Base-by-base conservation (phyloP, 805 yeast species). In the Metschnikowia arizonensis region DNA sequence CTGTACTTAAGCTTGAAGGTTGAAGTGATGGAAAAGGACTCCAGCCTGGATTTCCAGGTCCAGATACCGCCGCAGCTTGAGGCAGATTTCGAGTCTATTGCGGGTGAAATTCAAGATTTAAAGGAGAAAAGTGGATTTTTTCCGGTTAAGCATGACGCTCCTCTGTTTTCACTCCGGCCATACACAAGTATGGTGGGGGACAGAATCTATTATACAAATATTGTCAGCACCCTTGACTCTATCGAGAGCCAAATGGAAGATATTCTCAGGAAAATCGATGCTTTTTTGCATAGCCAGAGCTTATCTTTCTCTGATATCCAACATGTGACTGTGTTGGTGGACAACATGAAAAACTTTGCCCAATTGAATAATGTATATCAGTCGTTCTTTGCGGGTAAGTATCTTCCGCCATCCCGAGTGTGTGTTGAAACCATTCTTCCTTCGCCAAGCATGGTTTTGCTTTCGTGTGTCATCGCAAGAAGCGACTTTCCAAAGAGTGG, bases 361-460 rank as follows among this genome's bases (percentile, higher is more conserved):
- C 60, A 53, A 8, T 76, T 90, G 10, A 93, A 93, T 58, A 42
- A 59, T 1, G 68, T 80, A 0, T 93, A 93, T 61, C 69, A 69
- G 19, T 48, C 61, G 1, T 74, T 69, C 48, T 90, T 89, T 61
- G 60, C 63, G 3, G 59, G 72, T 1, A 81, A 84, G 3, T 69
- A 79, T 30, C 60, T 71, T 15, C 98, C 98, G 1, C 98, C 99
- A 0, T 81, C 97, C 1, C 74, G 99, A 50, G 80, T 88, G 1
- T 90, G 98, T 63, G 78, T 93, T 3, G 83, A 85, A 44, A 76
- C 95, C 0, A 52, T 54, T 1, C 58, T 82, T 2, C 74, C 81
- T 1, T 40, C 51, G 1, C 60, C 63, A 0, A 40, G 45, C 18
- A 56, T 61, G 5, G 58, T 83, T 5, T 85, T 80, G 55, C 59